Percentiles rank a stretch among this genome's conserved stretches.
Conservation (phyloP, 1,139 yeast genomes). For the Candida labiduridarum region DNA sequence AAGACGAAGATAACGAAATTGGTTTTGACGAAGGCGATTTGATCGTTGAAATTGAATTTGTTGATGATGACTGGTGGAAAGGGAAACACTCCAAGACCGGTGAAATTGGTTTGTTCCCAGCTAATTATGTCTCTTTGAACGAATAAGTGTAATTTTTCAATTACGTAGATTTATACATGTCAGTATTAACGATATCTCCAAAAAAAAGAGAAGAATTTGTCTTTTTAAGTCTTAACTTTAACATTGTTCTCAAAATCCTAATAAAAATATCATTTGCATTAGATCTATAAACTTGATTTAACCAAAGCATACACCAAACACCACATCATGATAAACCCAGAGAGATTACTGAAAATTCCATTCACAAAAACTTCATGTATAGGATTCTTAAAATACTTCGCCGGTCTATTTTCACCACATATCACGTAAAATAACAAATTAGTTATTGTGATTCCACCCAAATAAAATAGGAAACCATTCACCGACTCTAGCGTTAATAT, state of each 20-base stretch:
- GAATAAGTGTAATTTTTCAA: slow-evolving; percentile 16
- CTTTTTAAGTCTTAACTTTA: not conserved
- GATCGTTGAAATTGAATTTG: slow-evolving; percentile 81
- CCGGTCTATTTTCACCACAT: slow-evolving; percentile 46
- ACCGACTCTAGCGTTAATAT: slow-evolving; percentile 67
- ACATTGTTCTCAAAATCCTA: not conserved
- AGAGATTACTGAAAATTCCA: slow-evolving; percentile 58
- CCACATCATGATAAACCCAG: slow-evolving; percentile 85
- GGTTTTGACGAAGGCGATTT: slow-evolving; percentile 80
- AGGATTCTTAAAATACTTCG: slow-evolving; percentile 54
- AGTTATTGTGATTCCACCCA: slow-evolving; percentile 48
- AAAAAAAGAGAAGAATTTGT: not conserved
- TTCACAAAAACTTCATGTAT: slow-evolving; percentile 57
- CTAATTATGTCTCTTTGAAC: slow-evolving; percentile 69
- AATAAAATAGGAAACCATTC: slow-evolving; percentile 62
- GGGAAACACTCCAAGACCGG: slow-evolving; percentile 71
- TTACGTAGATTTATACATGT: not conserved
- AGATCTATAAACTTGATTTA: slow-evolving; percentile 19
- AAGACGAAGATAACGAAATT: slow-evolving; percentile 84
- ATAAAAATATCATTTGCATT: not conserved
- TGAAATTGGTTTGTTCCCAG: slow-evolving; percentile 84
- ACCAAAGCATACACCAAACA: slow-evolving; percentile 74
- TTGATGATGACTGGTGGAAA: slow-evolving; percentile 97
- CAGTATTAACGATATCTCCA: not conserved
- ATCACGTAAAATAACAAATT: slow-evolving; percentile 44